Evolutionary conservation across 1,284 basidiomycete species (phyloP).

Genomic region (Erythrobasidium hasegawianum): DNA sequence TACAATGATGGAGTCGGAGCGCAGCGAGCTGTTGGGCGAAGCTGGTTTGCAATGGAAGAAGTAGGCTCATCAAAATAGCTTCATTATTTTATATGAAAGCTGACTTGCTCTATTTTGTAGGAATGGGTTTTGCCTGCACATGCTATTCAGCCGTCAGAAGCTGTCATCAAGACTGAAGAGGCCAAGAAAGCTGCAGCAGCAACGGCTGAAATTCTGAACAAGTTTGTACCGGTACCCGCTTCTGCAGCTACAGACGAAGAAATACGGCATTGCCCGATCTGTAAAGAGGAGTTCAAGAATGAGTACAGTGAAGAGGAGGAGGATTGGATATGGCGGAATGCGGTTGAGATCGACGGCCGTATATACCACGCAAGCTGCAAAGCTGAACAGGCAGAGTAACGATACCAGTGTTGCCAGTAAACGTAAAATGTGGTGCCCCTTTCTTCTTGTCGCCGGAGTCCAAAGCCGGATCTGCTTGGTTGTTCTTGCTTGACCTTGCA

Average conservation of each 20-base stretch:
- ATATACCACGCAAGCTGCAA: constrained; percentile 32
- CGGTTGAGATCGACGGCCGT: constrained; percentile 52
- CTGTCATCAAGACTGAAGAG: constrained; percentile 15
- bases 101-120: constrained; percentile 51
- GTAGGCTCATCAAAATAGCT: constrained; percentile 56
- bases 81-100: constrained; percentile 17
- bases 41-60: constrained; percentile 82
- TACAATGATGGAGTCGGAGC: constrained; percentile 65
- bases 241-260: constrained; percentile 71
- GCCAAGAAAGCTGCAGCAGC: constrained; percentile 52
- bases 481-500: background rate
- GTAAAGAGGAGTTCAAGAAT: constrained; percentile 87
- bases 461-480: no score
- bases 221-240: constrained; percentile 71
- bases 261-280: constrained; percentile 82
- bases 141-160: constrained; percentile 36
- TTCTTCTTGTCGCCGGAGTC: no score
- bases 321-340: constrained; percentile 98
- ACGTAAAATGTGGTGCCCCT: no score
- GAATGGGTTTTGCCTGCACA: constrained; percentile 63
- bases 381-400: constrained; percentile 10
- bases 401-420: no score
- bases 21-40: constrained; percentile 52
- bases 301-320: constrained; percentile 96
- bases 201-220: constrained; percentile 63